phyloP scores from a whole-genome alignment of 2,329 filamentous ascomycete species.

The Incumbomyces delicatus region DNA sequence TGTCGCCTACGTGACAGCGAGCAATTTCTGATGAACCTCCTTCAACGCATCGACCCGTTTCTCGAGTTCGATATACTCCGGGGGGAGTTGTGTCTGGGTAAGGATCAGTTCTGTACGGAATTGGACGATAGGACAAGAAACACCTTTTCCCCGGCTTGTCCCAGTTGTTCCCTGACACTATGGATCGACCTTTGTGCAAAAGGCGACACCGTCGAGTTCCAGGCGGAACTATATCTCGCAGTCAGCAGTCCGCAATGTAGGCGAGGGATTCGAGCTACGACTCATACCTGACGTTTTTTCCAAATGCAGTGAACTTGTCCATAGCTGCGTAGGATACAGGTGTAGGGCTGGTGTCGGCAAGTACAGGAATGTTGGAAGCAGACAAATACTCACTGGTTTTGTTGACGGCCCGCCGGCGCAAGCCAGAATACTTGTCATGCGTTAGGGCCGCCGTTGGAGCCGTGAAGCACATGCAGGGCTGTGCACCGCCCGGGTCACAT shows the following conservation, averaged over 20 bases:
- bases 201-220: slow-evolving; percentile 74
- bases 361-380: no score
- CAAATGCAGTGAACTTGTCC: slow-evolving; percentile 61
- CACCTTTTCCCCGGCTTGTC: slow-evolving; percentile 84
- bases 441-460: no score
- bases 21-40: slow-evolving; percentile 92
- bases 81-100: slow-evolving; percentile 77
- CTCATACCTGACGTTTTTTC: slow-evolving; percentile 57
- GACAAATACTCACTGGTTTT: no score
- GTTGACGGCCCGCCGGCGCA: no score
- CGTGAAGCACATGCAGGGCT: no score
- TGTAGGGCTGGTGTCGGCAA: no score
- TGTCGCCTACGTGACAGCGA: slow-evolving; percentile 69
- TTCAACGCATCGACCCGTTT: slow-evolving; percentile 97
- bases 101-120: slow-evolving; percentile 10
- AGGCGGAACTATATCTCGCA: slow-evolving; percentile 37
- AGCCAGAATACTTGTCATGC: no score
- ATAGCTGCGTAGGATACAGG: slow-evolving; percentile 31
- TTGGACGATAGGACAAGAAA: background rate
- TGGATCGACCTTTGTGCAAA: slow-evolving; percentile 92
- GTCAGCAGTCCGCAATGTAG: slow-evolving; percentile 23
- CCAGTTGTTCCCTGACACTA: slow-evolving; percentile 95
- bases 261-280: background rate
- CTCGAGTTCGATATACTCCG: slow-evolving; percentile 97
- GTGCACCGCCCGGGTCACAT: no score